phyloP scores from a whole-genome alignment of 2,329 filamentous ascomycete species.

The Lasiodiplodia citricola region DNA sequence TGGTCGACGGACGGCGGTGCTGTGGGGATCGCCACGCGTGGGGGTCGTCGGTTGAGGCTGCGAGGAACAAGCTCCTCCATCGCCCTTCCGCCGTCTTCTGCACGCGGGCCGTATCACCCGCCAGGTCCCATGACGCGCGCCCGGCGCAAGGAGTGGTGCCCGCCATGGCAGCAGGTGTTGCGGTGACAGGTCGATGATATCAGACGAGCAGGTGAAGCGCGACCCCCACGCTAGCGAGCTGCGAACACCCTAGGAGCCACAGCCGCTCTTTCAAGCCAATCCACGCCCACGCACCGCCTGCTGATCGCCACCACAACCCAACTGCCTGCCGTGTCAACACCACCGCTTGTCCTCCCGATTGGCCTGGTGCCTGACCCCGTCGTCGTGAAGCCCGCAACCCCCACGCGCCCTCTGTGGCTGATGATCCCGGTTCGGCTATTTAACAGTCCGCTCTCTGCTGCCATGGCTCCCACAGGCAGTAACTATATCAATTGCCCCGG shows the following conservation, averaged over 20 bases:
- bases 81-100: neutral
- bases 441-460: neutral
- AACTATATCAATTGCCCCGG: constrained; percentile 6
- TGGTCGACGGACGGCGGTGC: neutral
- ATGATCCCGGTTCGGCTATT: neutral
- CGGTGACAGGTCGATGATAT: neutral
- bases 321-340: constrained; percentile 10
- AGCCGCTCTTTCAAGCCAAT: neutral
- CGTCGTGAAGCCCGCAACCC: neutral
- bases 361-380: constrained; percentile 3
- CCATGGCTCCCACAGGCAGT: neutral
- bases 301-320: constrained; percentile 11
- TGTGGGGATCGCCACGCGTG: constrained; percentile 14
- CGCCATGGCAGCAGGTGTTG: neutral
- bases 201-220: neutral
- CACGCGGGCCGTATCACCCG: neutral
- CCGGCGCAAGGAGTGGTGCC: constrained; percentile 5
- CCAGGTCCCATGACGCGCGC: constrained; percentile 9
- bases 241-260: constrained; percentile 6
- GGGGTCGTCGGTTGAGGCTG: constrained; percentile 1
- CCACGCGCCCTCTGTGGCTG: neutral
- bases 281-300: neutral
- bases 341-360: constrained; percentile 8
- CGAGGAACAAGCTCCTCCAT: neutral
- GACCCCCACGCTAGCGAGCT: constrained; percentile 13